Conservation (phyloP, 2,329 filamentous ascomycete genomes). For the Diaporthe vexans region DNA sequence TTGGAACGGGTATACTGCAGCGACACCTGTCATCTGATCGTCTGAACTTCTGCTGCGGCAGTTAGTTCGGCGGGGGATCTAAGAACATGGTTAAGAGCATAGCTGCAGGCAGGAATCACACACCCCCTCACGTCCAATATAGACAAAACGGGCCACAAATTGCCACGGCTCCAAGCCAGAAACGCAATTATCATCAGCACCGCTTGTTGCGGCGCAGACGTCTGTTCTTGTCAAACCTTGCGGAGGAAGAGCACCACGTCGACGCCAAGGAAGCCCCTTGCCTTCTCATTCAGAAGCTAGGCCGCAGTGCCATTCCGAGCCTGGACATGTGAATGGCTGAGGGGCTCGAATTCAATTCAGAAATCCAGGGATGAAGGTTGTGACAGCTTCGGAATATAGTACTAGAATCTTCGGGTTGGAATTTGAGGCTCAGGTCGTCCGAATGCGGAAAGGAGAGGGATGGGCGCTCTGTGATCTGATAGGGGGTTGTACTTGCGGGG, state of each 20-base stretch:
- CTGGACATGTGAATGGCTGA: slow-evolving; percentile 22
- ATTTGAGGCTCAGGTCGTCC: slow-evolving; percentile 15
- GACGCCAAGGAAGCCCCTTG: not conserved
- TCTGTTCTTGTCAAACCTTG: not conserved
- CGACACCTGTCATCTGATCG: slow-evolving; percentile 23
- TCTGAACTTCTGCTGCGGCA: slow-evolving; percentile 27
- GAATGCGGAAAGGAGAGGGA: not conserved
- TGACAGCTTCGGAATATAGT: not conserved
- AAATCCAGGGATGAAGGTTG: slow-evolving; percentile 10
- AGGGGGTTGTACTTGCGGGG: slow-evolving; percentile 4
- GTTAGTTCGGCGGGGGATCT: not conserved
- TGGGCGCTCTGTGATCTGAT: not conserved
- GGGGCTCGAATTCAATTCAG: not conserved
- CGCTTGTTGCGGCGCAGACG: not conserved
- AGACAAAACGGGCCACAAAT: slow-evolving; percentile 11
- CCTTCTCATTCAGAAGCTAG: not conserved
- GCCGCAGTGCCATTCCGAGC: slow-evolving; percentile 5
- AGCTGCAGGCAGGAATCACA: slow-evolving; percentile 8
- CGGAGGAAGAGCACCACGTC: not conserved
- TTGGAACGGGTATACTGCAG: not conserved
- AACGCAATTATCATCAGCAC: not conserved
- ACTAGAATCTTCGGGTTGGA: not conserved
- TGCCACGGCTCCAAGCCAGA: not conserved
- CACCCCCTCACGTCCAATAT: slow-evolving; percentile 1
- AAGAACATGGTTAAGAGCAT: not conserved